These are phyloP conservation scores for Penstemon davidsonii DNA, from an alignment of 257 asterid genomes.

Conservation along the genomic window DNA sequence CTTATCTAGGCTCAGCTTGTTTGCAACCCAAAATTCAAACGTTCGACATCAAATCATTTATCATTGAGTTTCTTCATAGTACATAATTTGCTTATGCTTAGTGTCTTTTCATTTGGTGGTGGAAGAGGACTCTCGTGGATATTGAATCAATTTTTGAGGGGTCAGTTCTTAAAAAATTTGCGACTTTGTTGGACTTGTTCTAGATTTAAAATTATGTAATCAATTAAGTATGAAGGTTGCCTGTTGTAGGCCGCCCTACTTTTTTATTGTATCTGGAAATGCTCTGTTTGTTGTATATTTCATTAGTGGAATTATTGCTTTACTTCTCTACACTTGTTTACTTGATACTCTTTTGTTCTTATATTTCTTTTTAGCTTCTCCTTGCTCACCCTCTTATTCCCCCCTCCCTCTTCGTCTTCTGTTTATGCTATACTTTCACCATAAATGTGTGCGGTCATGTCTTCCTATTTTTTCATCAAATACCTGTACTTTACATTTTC, in stretches of 20 bases:
- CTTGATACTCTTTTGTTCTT: not conserved
- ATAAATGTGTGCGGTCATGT: not conserved
- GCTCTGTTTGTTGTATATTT: not conserved
- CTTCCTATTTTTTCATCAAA: conserved; percentile 18
- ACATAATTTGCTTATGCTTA: not conserved
- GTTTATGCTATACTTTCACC: not conserved
- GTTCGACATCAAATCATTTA: not conserved
- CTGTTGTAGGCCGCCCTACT: too few relatives aligned
- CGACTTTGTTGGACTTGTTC: not conserved
- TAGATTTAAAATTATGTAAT: too few relatives aligned
- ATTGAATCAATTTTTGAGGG: not conserved
- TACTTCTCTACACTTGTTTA: not conserved
- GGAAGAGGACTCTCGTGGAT: not conserved
- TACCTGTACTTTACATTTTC: conserved; percentile 1
- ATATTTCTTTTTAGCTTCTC: not conserved
- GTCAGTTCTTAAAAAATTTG: not conserved
- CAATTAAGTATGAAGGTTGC: too few relatives aligned
- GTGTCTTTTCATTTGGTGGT: conserved; percentile 1
- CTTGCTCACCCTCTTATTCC: conserved; percentile 8
- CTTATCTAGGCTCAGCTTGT: not conserved
- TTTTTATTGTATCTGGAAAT: not conserved
- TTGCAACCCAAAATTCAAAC: not conserved
- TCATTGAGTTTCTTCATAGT: not conserved
- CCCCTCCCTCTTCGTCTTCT: not conserved
- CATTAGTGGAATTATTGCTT: not conserved